These are phyloP conservation scores for Insectozyma bohioensis DNA, from an alignment of 1,139 yeast genomes.

Conservation along the genomic window DNA sequence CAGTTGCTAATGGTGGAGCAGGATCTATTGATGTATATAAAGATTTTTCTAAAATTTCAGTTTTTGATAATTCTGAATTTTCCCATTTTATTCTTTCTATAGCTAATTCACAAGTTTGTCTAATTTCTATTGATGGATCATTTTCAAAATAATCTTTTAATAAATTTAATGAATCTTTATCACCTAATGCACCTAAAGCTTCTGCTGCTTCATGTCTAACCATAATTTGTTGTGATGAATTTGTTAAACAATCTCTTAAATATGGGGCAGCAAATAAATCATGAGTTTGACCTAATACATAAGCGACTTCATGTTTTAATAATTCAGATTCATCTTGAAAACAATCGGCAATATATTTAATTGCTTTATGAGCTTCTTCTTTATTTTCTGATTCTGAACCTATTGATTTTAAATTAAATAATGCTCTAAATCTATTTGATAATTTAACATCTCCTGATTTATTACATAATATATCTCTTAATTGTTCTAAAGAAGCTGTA, in stretches of 20 bases:
- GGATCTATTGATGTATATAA: slow-evolving; percentile 91
- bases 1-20: slow-evolving; percentile 89
- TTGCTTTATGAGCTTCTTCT: slow-evolving; percentile 57
- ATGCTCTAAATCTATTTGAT: slow-evolving; percentile 88
- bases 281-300: slow-evolving; percentile 95
- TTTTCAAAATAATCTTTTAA: slow-evolving; percentile 61
- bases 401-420: slow-evolving; percentile 82
- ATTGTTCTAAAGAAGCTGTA: slow-evolving; percentile 58
- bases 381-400: slow-evolving; percentile 62
- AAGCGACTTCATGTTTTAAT: slow-evolving; percentile 96
- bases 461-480: slow-evolving; percentile 69
- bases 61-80: slow-evolving; percentile 59
- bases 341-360: slow-evolving; percentile 79
- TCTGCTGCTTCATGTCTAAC: slow-evolving; percentile 99
- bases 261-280: slow-evolving; percentile 75
- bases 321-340: slow-evolving; percentile 86
- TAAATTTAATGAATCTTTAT: slow-evolving; percentile 66
- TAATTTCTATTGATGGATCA: slow-evolving; percentile 84
- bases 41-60: slow-evolving; percentile 72
- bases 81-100: slow-evolving; percentile 95
- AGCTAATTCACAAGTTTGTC: slow-evolving; percentile 97
- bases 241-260: slow-evolving; percentile 69
- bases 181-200: slow-evolving; percentile 95
- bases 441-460: slow-evolving; percentile 66
- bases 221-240: slow-evolving; percentile 80